Base-by-base conservation (phyloP, 495 filamentous ascomycete genomes). In the Pseudotulostoma volvatum region DNA sequence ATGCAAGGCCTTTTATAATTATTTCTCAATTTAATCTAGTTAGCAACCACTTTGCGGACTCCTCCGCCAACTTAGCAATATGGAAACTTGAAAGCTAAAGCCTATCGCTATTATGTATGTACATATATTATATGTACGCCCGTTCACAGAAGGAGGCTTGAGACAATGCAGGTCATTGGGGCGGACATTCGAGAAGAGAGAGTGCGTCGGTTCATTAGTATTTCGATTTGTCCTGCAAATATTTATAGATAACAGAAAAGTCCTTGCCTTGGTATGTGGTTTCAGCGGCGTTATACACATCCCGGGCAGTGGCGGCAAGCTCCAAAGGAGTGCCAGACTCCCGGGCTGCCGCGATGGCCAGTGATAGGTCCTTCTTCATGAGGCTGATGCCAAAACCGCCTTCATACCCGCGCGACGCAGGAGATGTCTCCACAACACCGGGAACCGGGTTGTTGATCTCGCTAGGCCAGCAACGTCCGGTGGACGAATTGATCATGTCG, bases 381-480 rank as follows among this genome's bases (percentile, higher is more conserved):
- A 95, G 56, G 13, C 71, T 65, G 11, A 90, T 71, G 5, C 84
- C 84, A 45, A 93, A 93, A 0, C 87, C 87, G 11, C 84, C 84
- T 11, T 67, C 59, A 44, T 92, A 95, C 5, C 74, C 83, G 15
- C 74, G 70, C 30, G 65, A 68, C 0, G 86, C 79, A 1, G 84
- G 82, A 1, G 84, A 70, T 4, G 67, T 69, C 31, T 77, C 72
- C 7, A 83, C 66, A 0, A 88, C 83, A n/a, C 81, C 84, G 31
- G 83, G 80, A 7, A 93, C 82, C 1, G 87, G 87, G 50, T 95
- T 95, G 53, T 95, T 95, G 33, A 87, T 57, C 53, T 93, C 87
- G 42, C 76, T 84, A 5, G 84, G 82, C 87, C 87, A 95, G 66
- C 84, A 93, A 37, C 70, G 75, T 25, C 87, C 87, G 1, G 83